Base-by-base conservation (phyloP, 2,329 filamentous ascomycete species). In the Aspergillus neotritici region DNA sequence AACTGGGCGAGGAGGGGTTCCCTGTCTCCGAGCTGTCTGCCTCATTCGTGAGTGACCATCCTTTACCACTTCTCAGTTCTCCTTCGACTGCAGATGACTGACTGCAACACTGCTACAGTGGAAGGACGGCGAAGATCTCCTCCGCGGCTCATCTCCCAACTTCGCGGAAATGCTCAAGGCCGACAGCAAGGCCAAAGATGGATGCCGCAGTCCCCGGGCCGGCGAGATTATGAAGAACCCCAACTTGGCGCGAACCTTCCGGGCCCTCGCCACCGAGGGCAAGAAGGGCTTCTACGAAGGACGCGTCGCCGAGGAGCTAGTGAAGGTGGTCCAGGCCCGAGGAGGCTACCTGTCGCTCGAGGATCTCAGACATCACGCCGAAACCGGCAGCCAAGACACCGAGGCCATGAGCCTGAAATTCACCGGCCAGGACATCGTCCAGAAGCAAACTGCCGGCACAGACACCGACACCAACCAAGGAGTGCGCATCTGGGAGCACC, bases 241-340 rank as follows among this genome's bases (percentile, higher is more conserved):
- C 1, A 82, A 79, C 0, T 74, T 97, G 7, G 90, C 86, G 0
- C 76, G 78, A 35, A 96, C 91, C 0, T 96, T 95, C 69, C 79
- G 85, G 43, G 70, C 83, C 0, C 73, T 98, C 4, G 91, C 83
- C 0, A 75, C 80, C 28, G 76, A 94, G 46, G 89, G 90, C 14
- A 96, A 94, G 67, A 80, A 82, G 54, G 93, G 91, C 0, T 98
- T 96, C 71, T 98, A 98, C 64, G 78, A 82, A 16, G 93, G 93
- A 1, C 76, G 82, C 31, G 81, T 97, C 40, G 93, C 87, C 3
- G 78, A 93, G 58, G 84, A 83, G 51, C 73, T 97, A 12, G 77
- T 95, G 40, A 84, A 86, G 57, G 88, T 89, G 0, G 80, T 91
- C 1, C 75, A 79, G 49, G 80, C 84, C 44, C 77, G 84, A 0